These are phyloP conservation scores for Penicillium sp. DNA, from an alignment of 2,329 filamentous ascomycete genomes.

Conservation along the genomic window DNA sequence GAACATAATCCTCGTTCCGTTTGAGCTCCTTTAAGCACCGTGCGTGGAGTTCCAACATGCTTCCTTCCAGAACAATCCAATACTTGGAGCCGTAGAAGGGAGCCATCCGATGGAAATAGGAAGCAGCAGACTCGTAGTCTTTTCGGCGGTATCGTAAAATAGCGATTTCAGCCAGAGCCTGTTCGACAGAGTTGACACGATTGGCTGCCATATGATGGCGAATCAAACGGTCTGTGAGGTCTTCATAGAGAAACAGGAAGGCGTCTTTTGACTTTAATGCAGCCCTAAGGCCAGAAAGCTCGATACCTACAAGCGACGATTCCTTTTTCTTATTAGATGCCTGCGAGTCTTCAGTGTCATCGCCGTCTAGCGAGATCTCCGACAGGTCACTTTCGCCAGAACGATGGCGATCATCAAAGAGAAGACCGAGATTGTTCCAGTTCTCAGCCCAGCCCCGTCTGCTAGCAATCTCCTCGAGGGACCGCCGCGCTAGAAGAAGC, in stretches of 20 bases:
- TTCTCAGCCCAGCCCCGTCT: slow-evolving; percentile 73
- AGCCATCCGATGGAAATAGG: slow-evolving; percentile 75
- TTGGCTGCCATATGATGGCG: slow-evolving; percentile 79
- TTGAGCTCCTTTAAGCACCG: slow-evolving; percentile 76
- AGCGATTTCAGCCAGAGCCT: slow-evolving; percentile 79
- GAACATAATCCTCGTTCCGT: slow-evolving; percentile 75
- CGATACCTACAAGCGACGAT: slow-evolving; percentile 48
- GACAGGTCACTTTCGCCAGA: slow-evolving; percentile 32
- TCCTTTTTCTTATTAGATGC: slow-evolving; percentile 17
- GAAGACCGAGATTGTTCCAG: slow-evolving; percentile 61
- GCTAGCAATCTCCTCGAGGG: slow-evolving; percentile 72
- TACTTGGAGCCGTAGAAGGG: slow-evolving; percentile 74
- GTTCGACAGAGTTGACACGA: slow-evolving; percentile 73
- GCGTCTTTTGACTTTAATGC: slow-evolving; percentile 62
- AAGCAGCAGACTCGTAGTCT: slow-evolving; percentile 71
- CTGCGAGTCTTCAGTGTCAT: slow-evolving; percentile 19
- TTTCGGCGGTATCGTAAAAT: slow-evolving; percentile 75
- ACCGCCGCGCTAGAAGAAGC: slow-evolving; percentile 73
- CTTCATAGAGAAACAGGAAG: slow-evolving; percentile 69
- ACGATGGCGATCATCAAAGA: slow-evolving; percentile 35
- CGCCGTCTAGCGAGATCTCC: slow-evolving; percentile 38
- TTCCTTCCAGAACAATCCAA: slow-evolving; percentile 78
- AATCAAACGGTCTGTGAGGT: slow-evolving; percentile 79
- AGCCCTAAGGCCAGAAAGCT: slow-evolving; percentile 58
- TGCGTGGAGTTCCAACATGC: slow-evolving; percentile 82